Base-by-base conservation (phyloP, 2,329 filamentous ascomycete genomes). In the Bipolaris bicolor region DNA sequence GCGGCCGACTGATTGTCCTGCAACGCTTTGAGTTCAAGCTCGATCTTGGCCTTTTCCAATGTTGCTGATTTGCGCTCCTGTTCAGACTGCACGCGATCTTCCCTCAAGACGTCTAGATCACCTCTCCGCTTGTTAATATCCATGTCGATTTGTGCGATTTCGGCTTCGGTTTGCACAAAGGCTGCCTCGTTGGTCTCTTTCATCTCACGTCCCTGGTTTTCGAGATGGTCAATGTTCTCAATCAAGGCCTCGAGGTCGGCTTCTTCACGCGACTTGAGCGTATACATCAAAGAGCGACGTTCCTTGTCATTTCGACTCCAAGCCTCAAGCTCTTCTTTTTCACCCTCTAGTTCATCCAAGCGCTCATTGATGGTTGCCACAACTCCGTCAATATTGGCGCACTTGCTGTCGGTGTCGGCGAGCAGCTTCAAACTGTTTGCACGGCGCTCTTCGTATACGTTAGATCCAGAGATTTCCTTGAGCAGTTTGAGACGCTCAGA, bases 391-490 rank as follows among this genome's bases (percentile, higher is more conserved):
- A 98, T 98, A 79, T 97, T 97, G 44, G 88, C 84, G 61, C 92
- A 88, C 81, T 97, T 98, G 78, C 92, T 96, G 76, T 94, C 92
- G 15, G 95, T 98, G 66, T 99, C 95, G 61, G 88, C 87, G 91
- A 99, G 97, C 69, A 99, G 97, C 80, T 97, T 97, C 65, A 96
- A 81, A 44, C 92, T 97, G 76, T 99, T 94, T 26, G 91, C 85
- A 60, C 96, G 88, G 55, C 94, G 89, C 51, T 91, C 90, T 78
- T 99, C 95, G 78, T 99, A 99, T 43, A 97, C 92, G 70, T 97
- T 92, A 7, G 95, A 99, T 61, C 95, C 95, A 0, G 95, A 95
- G n/a, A 99, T 95, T 73, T 98, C 95, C 78, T 99, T 99, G 60
- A 99, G 80, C 58, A 99, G 81, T 65, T 90, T 93, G 61, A 99